Evolutionary conservation across 805 yeast genomes (phyloP).

Genomic region (Scheffersomyces coipomensis): DNA sequence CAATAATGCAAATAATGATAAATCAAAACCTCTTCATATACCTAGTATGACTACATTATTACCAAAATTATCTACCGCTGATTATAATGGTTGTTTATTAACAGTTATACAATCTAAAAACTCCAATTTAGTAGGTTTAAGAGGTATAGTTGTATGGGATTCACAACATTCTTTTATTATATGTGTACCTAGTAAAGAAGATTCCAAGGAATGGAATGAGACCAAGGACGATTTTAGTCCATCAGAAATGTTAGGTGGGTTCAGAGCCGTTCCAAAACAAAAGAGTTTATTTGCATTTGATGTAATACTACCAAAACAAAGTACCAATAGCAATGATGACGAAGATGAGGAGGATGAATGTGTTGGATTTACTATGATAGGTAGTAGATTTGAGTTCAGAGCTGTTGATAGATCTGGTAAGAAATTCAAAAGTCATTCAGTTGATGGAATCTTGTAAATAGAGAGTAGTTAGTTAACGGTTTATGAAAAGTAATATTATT

Average conservation of each 20-base stretch:
- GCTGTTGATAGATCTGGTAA: slow-evolving; percentile 79
- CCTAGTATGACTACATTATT: slow-evolving; percentile 35
- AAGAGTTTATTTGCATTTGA: slow-evolving; percentile 62
- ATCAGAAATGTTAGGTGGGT: slow-evolving; percentile 53
- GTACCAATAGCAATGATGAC: neutral
- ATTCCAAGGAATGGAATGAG: slow-evolving; percentile 34
- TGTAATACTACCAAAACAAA: slow-evolving; percentile 17
- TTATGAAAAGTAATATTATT: slow-evolving; percentile 2
- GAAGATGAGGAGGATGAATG: slow-evolving; percentile 27
- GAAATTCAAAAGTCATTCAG: slow-evolving; percentile 79
- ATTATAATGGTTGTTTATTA: slow-evolving; percentile 73
- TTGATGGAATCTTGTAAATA: slow-evolving; percentile 47
- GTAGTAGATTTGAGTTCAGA: slow-evolving; percentile 74
- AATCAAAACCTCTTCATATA: no score
- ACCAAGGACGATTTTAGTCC: slow-evolving; percentile 17
- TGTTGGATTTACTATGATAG: slow-evolving; percentile 65
- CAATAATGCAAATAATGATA: slow-evolving; percentile 8
- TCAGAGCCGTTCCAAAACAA: slow-evolving; percentile 64
- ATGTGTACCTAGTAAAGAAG: slow-evolving; percentile 45
- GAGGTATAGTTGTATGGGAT: slow-evolving; percentile 85
- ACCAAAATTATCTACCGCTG: slow-evolving; percentile 69
- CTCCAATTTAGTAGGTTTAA: slow-evolving; percentile 53
- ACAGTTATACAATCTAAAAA: slow-evolving; percentile 59
- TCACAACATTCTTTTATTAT: slow-evolving; percentile 70
- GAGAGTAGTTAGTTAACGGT: neutral